Conservation (phyloP, 2,329 filamentous ascomycete genomes). For the Emmonsia crescens region DNA sequence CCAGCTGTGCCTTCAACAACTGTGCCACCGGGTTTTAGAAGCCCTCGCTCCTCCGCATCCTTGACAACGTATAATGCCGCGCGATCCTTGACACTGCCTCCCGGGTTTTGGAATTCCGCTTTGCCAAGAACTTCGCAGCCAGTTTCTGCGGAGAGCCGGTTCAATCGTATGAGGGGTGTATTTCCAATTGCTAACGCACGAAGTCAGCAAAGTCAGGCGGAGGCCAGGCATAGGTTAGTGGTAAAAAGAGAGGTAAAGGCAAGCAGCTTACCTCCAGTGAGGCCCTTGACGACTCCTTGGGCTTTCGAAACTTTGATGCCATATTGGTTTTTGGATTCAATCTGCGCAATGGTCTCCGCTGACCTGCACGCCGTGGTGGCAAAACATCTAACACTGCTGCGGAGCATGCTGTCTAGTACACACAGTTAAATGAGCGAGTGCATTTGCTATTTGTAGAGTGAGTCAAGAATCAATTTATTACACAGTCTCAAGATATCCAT, state of each 20-base stretch:
- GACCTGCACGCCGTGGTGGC: slow-evolving; percentile 50
- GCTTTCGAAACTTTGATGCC: slow-evolving; percentile 65
- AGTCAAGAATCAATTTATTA: background rate
- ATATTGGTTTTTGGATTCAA: slow-evolving; percentile 45
- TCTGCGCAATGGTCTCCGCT: slow-evolving; percentile 36
- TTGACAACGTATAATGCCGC: slow-evolving; percentile 89
- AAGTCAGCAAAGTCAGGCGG: background rate
- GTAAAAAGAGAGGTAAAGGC: background rate
- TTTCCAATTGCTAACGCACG: slow-evolving; percentile 72
- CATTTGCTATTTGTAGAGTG: background rate
- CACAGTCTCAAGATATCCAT: background rate
- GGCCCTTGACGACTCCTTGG: slow-evolving; percentile 65
- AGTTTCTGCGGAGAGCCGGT: slow-evolving; percentile 77
- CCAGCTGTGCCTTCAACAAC: slow-evolving; percentile 95
- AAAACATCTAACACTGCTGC: slow-evolving; percentile 57
- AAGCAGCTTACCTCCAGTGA: slow-evolving; percentile 60
- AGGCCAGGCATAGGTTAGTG: background rate
- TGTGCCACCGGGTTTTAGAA: slow-evolving; percentile 75
- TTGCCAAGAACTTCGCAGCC: slow-evolving; percentile 93
- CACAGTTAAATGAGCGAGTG: background rate
- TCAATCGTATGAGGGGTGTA: slow-evolving; percentile 84
- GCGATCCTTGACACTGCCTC: slow-evolving; percentile 91
- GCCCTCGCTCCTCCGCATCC: slow-evolving; percentile 80
- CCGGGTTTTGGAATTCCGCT: slow-evolving; percentile 97
- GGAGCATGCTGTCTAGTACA: slow-evolving; percentile 48